Conservation (phyloP, 2,329 filamentous ascomycete genomes). For the Fusarium sublunatum region DNA sequence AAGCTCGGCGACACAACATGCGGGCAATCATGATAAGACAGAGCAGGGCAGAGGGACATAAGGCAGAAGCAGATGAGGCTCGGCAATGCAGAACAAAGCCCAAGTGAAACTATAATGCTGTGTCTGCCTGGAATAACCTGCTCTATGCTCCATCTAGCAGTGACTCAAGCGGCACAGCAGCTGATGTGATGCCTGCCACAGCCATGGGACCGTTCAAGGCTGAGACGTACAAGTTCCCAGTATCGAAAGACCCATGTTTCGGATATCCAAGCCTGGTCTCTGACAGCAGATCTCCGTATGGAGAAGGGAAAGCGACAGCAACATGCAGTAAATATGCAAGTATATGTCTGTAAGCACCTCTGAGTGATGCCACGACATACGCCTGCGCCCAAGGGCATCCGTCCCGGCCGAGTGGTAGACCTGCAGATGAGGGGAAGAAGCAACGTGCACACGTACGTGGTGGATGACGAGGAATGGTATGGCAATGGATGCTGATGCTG, state of each 20-base stretch:
- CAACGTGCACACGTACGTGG: conserved; percentile 29
- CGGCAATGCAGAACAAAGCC: conserved; percentile 3
- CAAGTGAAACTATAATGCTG: conserved; percentile 16
- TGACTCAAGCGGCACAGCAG: conserved; percentile 33
- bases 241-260: conserved; percentile 27
- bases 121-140: neutral
- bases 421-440: conserved; percentile 13
- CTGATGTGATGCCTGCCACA: conserved; percentile 35
- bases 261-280: conserved; percentile 14
- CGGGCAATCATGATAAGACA: conserved; percentile 28
- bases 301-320: conserved; percentile 33
- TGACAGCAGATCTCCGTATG: conserved; percentile 33
- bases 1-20: conserved; percentile 1
- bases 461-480: conserved; percentile 32
- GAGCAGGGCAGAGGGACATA: conserved; percentile 2
- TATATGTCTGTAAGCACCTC: conserved; percentile 24
- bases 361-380: conserved; percentile 30
- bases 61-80: neutral
- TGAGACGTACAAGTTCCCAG: conserved; percentile 28
- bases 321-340: conserved; percentile 17
- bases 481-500: conserved; percentile 14
- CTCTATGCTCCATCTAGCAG: conserved; percentile 8
- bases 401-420: conserved; percentile 24
- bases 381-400: neutral
- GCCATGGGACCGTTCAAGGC: conserved; percentile 23